A percentile compares a stretch with the other conserved stretches of the same genome.
These are phyloP conservation scores for Bromus sterilis DNA, from an alignment of 176 grass and related monocot species.

Conservation along the genomic window DNA sequence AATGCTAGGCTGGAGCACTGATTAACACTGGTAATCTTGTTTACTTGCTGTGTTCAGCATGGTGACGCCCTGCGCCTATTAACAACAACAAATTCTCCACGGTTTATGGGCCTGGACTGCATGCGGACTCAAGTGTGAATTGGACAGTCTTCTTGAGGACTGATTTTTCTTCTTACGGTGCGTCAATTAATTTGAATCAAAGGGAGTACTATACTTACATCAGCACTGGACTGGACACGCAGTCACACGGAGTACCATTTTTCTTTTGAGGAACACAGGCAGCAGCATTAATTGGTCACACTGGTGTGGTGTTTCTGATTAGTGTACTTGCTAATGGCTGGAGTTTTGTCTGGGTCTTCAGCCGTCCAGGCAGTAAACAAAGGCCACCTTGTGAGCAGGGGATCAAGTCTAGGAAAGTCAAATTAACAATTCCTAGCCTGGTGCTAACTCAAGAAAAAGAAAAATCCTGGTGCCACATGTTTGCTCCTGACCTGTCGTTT, in stretches of 20 bases:
- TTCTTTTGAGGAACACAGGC: neutral
- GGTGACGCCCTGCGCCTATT: neutral
- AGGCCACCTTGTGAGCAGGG: neutral
- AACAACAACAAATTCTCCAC: neutral
- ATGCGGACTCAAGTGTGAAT: neutral
- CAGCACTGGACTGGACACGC: too few relatives aligned
- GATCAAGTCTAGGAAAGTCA: neutral
- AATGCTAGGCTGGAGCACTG: neutral
- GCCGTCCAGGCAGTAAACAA: neutral
- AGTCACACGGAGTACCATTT: neutral
- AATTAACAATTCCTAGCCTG: slow-evolving; percentile 7
- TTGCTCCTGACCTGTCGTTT: neutral
- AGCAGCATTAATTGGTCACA: neutral
- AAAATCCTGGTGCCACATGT: neutral
- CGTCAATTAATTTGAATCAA: too few relatives aligned
- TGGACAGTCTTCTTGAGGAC: neutral
- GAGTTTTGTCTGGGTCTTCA: neutral
- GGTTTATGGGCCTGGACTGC: neutral
- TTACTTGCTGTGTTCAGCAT: neutral
- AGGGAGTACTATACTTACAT: too few relatives aligned
- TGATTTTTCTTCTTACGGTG: too few relatives aligned
- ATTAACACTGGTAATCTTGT: neutral
- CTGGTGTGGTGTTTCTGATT: neutral
- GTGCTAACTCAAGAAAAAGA: too few relatives aligned
- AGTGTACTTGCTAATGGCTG: neutral